phyloP scores from a whole-genome alignment of 2,329 filamentous ascomycete genomes.

The Leptodontidium sp. region DNA sequence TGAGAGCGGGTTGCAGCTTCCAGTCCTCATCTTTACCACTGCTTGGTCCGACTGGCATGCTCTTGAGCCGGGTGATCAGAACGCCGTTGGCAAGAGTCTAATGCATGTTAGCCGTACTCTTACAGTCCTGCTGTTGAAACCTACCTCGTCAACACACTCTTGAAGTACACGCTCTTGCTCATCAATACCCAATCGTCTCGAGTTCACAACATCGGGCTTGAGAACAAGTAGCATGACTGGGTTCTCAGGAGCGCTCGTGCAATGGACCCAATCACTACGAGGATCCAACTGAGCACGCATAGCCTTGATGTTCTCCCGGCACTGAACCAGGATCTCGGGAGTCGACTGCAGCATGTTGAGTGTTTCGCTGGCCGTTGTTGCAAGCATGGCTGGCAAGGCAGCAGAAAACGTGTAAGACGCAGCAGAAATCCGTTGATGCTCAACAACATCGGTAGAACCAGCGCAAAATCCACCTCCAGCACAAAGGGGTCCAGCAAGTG shows the following conservation, averaged over 20 bases:
- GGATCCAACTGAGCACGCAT: conserved; percentile 91
- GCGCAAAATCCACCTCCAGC: conserved; percentile 97
- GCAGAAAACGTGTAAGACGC: conserved; percentile 96
- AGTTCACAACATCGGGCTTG: conserved; percentile 81
- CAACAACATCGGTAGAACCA: conserved; percentile 87
- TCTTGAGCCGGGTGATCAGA: conserved; percentile 86
- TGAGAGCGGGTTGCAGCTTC: conserved; percentile 80
- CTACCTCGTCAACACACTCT: conserved; percentile 95
- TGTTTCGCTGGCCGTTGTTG: conserved; percentile 95
- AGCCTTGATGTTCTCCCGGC: conserved; percentile 85
- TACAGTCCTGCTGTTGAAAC: conserved; percentile 37
- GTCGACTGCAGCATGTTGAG: conserved; percentile 85
- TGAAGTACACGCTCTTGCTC: conserved; percentile 88
- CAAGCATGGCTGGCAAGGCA: conserved; percentile 89
- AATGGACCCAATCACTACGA: conserved; percentile 89
- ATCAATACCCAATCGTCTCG: conserved; percentile 70
- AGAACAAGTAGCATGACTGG: conserved; percentile 85
- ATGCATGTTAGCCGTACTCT: conserved; percentile 24
- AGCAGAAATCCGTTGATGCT: conserved; percentile 94
- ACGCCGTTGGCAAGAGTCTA: conserved; percentile 88
- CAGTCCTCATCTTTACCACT: conserved; percentile 74
- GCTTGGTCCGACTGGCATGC: conserved; percentile 69
- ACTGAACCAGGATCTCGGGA: conserved; percentile 79
- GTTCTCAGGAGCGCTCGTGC: conserved; percentile 83
- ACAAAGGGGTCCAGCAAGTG: conserved; percentile 87